Base-by-base conservation (phyloP, 345 rosid genomes). In the Rubroshorea leprosula region DNA sequence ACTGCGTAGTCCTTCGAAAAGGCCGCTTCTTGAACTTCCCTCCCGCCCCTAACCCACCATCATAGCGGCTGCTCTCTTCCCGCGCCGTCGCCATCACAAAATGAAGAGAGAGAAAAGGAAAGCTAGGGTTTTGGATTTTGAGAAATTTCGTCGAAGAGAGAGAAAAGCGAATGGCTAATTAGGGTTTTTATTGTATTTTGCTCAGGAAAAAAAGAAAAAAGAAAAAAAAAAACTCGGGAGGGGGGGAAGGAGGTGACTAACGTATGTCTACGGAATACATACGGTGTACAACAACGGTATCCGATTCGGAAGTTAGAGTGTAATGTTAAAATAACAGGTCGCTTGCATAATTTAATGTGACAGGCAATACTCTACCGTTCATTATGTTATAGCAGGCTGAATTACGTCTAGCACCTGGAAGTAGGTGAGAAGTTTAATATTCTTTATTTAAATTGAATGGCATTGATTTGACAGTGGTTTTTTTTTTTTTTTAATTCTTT, bases 1-100 rank as follows among this genome's bases (percentile, higher is more conserved):
- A 31, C 27, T 73, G 80, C 4, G 72, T 24, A 7, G 64, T 54
- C 78, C 74, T 72, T 17, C 87, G 76, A 44, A 69, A 68, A 15
- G 89, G 81, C 39, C 74, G 73, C 75, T 81, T 89, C 44, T 78
- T 82, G 27, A 84, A 74, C 77, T 89, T 92, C 0, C 98, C 98
- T 5, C 90, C 87, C 4, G 70, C 66, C 24, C 84, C 87, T 43
- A 52, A 57, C 14, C 69, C 82, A 19, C 66, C 74, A 26, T 70
- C 80, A 61, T 76, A 72, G 0, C 76, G 69, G 49, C 69, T 66
- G 24, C 68, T 57, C 57, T 73, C 80, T 55, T 74, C 83, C 9
- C 78, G 76, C 68, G 80, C 68, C 58, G 82, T 74, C 76, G 83
- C 76, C 85, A 82, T 79, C 27, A 31, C 61, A n/a, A 54, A 59